Evolutionary conservation across 805 yeast species (phyloP), one percentile per base, ranked within the genome.

Genomic region (Lipomyces spencermartinsiae): DNA sequence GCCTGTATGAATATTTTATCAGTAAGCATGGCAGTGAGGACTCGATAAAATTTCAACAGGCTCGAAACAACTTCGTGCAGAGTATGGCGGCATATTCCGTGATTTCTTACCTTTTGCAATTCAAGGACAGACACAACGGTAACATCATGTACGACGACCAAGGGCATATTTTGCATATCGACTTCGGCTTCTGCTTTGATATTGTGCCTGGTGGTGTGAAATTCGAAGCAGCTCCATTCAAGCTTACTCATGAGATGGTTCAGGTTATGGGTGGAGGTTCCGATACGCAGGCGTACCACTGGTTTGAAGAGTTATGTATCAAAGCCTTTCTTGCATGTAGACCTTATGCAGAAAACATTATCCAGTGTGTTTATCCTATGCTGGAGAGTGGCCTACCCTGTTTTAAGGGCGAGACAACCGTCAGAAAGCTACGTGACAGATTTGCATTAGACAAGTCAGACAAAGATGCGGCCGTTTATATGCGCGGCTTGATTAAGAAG

Each of bases 161-260:
- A 68, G 99, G 99, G 4, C 97, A 95, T 77, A 87, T 96, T 69
- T 81, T 96, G 70, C 99, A 95, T 79, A 92, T 96, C 79, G 99
- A 95, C 80, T 95, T 95, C 81, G 99, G 99, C 2, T 95, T 95
- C 84, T 93, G 97, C 75, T 96, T 95, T 78, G 99, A 95, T 80
- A 95, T 95, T 78, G 98, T 92, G 43, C 99, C 99, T 9, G 99
- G 99, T 72, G 99, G 99, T 46, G 98, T 95, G 60, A 92, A 89
- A 75, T 96, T 95, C 77, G 99, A 95, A 75, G 97, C 92, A n/a
- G 97, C 97, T 0, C 98, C 99, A 12, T 95, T 95, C 83, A 95
- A 95, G 77, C 85, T 95, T 72, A 95, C 99, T 2, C 91, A 89
- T 74, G 99, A 95, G 76, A 95, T 96, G 99, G 90, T 95, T 4